These are phyloP conservation scores for Phytophthora lateralis DNA, from an alignment of 352 stramenopile genomes.

Conservation along the genomic window DNA sequence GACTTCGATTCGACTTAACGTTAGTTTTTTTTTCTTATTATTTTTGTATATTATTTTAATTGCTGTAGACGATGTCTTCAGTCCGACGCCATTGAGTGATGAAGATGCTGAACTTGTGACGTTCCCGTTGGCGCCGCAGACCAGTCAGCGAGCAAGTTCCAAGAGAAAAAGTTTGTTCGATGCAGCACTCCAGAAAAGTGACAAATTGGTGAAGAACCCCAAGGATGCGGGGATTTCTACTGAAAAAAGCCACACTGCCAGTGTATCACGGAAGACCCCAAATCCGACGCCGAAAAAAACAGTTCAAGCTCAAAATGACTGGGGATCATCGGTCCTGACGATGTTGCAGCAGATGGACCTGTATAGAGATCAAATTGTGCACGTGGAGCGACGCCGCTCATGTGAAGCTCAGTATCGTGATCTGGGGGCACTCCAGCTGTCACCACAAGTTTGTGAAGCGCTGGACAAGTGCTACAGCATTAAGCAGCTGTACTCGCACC, in stretches of 20 bases:
- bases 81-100: conserved; percentile 17
- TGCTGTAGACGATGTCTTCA: conserved; percentile 50
- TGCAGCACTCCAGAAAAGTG: conserved; percentile 36
- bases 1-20: background rate
- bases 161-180: conserved; percentile 68
- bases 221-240: background rate
- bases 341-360: conserved; percentile 59
- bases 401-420: conserved; percentile 50
- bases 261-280: background rate
- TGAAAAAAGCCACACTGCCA: background rate
- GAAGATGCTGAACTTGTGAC: conserved; percentile 60
- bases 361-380: conserved; percentile 81
- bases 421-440: conserved; percentile 46
- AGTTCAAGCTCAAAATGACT: conserved; percentile 12
- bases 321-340: conserved; percentile 45
- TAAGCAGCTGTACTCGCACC: conserved; percentile 92
- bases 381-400: conserved; percentile 66
- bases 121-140: conserved; percentile 65
- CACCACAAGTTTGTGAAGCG: conserved; percentile 37
- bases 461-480: conserved; percentile 57
- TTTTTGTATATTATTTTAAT: background rate
- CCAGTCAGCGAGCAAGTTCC: conserved; percentile 56
- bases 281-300: conserved; percentile 5
- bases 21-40: background rate
- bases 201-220: background rate